Conservation (phyloP, 257 asterid genomes). For the Apocynum venetum region DNA sequence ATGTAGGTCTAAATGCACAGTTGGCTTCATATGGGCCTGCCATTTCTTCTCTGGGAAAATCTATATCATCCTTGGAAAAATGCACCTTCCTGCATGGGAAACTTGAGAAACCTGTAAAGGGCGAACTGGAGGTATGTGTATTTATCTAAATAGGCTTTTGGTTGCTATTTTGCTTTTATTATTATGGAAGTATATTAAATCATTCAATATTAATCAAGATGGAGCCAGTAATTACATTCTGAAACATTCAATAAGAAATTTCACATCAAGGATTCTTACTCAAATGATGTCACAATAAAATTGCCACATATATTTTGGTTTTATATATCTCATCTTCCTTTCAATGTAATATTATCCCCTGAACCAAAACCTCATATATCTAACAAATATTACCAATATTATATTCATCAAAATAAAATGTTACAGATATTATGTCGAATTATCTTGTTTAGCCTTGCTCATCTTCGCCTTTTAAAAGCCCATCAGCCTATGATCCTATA, state of each 20-base stretch:
- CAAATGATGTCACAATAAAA: background rate
- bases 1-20: conserved; percentile 46
- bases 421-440: background rate
- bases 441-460: conserved; percentile 1
- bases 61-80: conserved; percentile 65
- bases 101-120: conserved; percentile 43
- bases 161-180: conserved; percentile 15
- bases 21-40: conserved; percentile 63
- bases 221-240: background rate
- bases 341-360: background rate
- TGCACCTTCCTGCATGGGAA: conserved; percentile 43
- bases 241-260: background rate
- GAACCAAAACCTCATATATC: background rate
- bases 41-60: conserved; percentile 54
- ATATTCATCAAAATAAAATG: background rate
- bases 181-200: background rate
- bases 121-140: conserved; percentile 47
- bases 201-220: background rate
- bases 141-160: conserved; percentile 1
- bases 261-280: background rate
- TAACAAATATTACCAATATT: background rate
- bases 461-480: background rate
- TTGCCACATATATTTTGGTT: background rate
- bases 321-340: background rate
- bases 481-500: background rate